These are phyloP conservation scores for Phyllosticta capitalensis DNA, from an alignment of 2,329 filamentous ascomycete species.

Conservation along the genomic window DNA sequence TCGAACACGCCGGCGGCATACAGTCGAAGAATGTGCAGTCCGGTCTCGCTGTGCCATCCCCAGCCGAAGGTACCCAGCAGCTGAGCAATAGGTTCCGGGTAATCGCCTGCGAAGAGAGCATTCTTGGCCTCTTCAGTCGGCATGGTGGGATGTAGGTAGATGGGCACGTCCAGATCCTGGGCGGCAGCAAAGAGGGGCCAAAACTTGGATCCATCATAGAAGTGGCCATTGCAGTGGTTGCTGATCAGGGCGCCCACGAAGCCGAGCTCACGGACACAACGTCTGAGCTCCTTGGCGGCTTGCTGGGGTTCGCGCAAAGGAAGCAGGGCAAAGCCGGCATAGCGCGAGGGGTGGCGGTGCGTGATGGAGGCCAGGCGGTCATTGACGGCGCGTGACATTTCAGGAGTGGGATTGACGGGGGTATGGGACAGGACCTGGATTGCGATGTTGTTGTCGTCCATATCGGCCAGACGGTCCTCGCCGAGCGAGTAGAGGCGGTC, in stretches of 20 bases:
- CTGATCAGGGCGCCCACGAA: constrained; percentile 52
- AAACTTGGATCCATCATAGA: constrained; percentile 24
- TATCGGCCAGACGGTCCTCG: constrained; percentile 8
- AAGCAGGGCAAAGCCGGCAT: constrained; percentile 34
- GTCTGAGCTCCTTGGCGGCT: constrained; percentile 21
- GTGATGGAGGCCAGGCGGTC: constrained; percentile 6
- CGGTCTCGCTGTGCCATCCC: constrained; percentile 43
- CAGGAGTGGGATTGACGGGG: constrained; percentile 8
- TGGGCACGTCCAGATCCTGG: constrained; percentile 23
- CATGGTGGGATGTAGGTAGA: constrained; percentile 26
- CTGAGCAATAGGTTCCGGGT: constrained; percentile 21
- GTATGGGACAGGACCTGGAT: constrained; percentile 9
- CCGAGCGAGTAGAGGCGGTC: constrained; percentile 6
- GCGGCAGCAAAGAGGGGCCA: constrained; percentile 23
- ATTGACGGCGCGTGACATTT: constrained; percentile 5
- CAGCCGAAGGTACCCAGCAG: constrained; percentile 34
- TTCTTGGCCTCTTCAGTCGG: constrained; percentile 19
- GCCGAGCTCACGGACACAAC: constrained; percentile 33
- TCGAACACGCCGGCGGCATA: constrained; percentile 36
- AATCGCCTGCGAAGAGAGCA: constrained; percentile 20
- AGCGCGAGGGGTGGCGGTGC: constrained; percentile 22
- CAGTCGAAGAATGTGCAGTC: constrained; percentile 37
- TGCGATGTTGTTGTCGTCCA: constrained; percentile 9
- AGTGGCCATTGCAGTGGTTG: constrained; percentile 23
- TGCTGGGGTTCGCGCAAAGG: constrained; percentile 26